Conservation (phyloP, 1,284 basidiomycete species). For the Tremellales sp. region DNA sequence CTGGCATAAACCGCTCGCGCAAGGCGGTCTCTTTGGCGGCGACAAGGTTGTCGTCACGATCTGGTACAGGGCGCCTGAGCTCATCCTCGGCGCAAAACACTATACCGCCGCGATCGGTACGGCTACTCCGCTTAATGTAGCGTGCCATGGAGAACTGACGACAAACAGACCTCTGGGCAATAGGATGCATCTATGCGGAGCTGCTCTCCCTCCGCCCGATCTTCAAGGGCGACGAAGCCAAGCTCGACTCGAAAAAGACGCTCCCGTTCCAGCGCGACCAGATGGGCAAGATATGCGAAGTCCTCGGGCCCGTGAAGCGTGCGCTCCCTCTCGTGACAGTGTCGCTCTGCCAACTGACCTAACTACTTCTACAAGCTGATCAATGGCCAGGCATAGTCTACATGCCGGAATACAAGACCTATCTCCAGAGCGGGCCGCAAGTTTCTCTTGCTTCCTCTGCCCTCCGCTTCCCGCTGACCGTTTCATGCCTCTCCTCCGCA, state of each 20-base stretch:
- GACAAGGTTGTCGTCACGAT: slow-evolving; percentile 99
- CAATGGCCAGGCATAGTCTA: slow-evolving; percentile 83
- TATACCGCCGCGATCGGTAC: slow-evolving; percentile 84
- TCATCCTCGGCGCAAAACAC: slow-evolving; percentile 90
- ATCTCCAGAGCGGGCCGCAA: slow-evolving; percentile 72
- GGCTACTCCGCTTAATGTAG: slow-evolving; percentile 14
- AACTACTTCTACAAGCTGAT: slow-evolving; percentile 55
- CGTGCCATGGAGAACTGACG: slow-evolving; percentile 3
- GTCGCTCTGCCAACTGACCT: slow-evolving; percentile 5
- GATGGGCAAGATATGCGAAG: slow-evolving; percentile 88
- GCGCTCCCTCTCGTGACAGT: slow-evolving; percentile 15
- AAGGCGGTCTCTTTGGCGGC: slow-evolving; percentile 58
- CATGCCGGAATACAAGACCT: slow-evolving; percentile 81
- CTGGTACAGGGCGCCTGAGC: slow-evolving; percentile 96
- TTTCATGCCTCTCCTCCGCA: too few species aligned
- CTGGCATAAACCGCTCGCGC: slow-evolving; percentile 46
- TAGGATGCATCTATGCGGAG: slow-evolving; percentile 96
- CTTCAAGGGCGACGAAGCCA: slow-evolving; percentile 99
- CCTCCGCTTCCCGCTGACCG: not conserved
- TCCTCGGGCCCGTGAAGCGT: slow-evolving; percentile 86
- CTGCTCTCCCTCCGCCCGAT: slow-evolving; percentile 88
- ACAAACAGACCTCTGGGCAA: slow-evolving; percentile 76
- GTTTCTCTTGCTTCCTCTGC: slow-evolving; percentile 37
- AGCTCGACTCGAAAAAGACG: slow-evolving; percentile 76
- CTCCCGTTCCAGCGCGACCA: slow-evolving; percentile 95